Base-by-base conservation (phyloP, 2,329 filamentous ascomycete genomes). In the Ceratocystis destructans region DNA sequence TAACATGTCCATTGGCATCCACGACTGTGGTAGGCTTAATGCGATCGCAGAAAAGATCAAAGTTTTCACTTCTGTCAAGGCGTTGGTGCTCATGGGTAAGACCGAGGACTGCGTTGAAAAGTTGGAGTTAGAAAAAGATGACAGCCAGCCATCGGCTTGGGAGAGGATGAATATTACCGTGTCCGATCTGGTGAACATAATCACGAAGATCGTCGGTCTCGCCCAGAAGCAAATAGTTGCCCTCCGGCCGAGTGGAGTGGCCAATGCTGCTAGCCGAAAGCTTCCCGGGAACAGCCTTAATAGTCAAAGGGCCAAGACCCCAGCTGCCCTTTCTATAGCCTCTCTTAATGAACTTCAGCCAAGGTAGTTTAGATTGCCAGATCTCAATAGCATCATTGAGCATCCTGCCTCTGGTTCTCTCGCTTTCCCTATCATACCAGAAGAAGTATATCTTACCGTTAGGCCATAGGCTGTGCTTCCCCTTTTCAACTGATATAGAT, bases 111-210 rank as follows among this genome's bases (percentile, higher is more conserved):
- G n/a, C 44, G 55, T 62, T 57, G 41, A 41, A 28, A 22, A 6
- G 44, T 53, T 25, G n/a, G 25, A 6, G 53, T 57, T 57, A 57
- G 48, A 8, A 10, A 15, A 41, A 15, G 37, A 41, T 15, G 0
- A 41, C 37, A 41, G 10, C 10, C 37, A 4, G 37, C 3, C 37
- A 15, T 41, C 10, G 3, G 12, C 37, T 41, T 41, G 37, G 37
- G 37, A 10, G 37, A 41, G 12, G 37, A 12, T 41, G 37, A 33
- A 45, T 67, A 62, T 65, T 63, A 68, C 67, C 33, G 28, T 69
- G 66, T 31, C 68, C 66, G 57, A 69, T 63, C 45, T 69, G 53
- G 22, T 67, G 68, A 5, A 69, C 64, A 20, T 67, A 67, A 22
- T 61, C 61, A 4, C 25, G 57, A 37, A 59, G 22, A 17, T 37